Base-by-base conservation (phyloP, 331 rosid genomes). In the Malus hybrid region DNA sequence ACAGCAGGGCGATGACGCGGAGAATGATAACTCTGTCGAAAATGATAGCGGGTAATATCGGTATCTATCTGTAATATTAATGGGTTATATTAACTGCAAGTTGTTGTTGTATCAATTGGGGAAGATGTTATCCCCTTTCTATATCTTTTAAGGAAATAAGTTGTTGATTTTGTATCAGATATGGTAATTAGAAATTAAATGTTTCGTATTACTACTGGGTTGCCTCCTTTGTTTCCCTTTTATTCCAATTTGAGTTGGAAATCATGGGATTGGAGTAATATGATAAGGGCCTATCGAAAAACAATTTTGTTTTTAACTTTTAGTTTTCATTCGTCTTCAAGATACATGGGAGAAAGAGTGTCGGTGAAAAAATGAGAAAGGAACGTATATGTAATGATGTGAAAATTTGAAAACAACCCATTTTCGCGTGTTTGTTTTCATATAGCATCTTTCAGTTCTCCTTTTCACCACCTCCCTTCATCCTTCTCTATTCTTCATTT, bases 11-110 rank as follows among this genome's bases (percentile, higher is more conserved):
- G 85, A 83, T 34, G 87, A 83, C 10, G 90, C 80, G 61, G 87
- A 88, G 66, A 84, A 80, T 62, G 93, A 82, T 24, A 84, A 63
- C 73, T 84, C 90, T 70, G 83, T 83, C 28, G 85, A 83, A 81
- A 85, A 87, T 68, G 87, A 80, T 4, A 85, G 83, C 74, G 82
- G 81, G 57, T 89, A 71, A 87, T 73, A 60, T 79, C 34, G 44
- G 72, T 15, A 52, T 80, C 64, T 34, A 65, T 86, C 77, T 78
- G 79, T 76, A 70, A 63, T 79, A 68, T 73, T 61, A 79, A 60
- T 75, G 34, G 64, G 71, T 79, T 48, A 44, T 79, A 78, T 36
- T 76, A 84, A 75, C 81, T 76, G 74, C 79, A 73, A 65, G 85
- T 61, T 65, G 77, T 24, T 24, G 24, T 79, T 74, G 78, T 74